phyloP scores from a whole-genome alignment of 1,284 basidiomycete species.

The Cryptococcus sp. region DNA sequence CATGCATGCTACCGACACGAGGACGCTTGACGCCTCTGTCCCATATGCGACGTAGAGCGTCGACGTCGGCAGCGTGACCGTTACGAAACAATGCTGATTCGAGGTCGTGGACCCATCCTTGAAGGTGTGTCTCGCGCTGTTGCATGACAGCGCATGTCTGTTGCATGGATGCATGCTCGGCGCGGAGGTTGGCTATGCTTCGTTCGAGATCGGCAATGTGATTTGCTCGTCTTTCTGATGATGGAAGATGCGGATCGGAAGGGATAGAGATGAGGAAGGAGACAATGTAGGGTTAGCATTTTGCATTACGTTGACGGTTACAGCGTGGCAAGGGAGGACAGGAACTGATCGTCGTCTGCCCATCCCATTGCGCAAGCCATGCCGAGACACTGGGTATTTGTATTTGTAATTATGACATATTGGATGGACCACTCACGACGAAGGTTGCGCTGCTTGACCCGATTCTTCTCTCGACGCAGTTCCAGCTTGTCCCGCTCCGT shows the following conservation, averaged over 20 bases:
- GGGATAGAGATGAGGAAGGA: background rate
- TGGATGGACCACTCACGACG: slow-evolving; percentile 26
- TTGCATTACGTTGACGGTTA: background rate
- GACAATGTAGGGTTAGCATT: background rate
- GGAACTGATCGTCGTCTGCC: too few species aligned
- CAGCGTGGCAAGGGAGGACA: background rate
- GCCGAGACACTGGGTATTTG: background rate
- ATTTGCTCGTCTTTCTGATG: slow-evolving; percentile 41
- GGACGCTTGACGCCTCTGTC: slow-evolving; percentile 5
- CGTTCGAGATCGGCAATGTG: slow-evolving; percentile 43
- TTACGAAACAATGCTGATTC: slow-evolving; percentile 34
- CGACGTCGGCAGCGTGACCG: slow-evolving; percentile 34
- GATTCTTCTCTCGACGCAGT: slow-evolving; percentile 40
- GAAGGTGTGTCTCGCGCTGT: slow-evolving; percentile 27
- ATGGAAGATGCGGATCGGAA: background rate
- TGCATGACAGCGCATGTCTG: slow-evolving; percentile 19
- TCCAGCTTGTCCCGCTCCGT: slow-evolving; percentile 26
- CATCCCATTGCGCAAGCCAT: too few species aligned
- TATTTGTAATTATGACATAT: background rate
- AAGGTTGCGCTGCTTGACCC: slow-evolving; percentile 43
- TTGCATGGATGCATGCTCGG: slow-evolving; percentile 26
- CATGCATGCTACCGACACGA: background rate
- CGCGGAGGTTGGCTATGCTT: slow-evolving; percentile 22
- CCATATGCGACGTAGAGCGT: slow-evolving; percentile 33
- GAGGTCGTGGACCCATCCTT: slow-evolving; percentile 38